Evolutionary conservation across 306 rosid genomes (phyloP).

Genomic region (Dalbergia oliveri): DNA sequence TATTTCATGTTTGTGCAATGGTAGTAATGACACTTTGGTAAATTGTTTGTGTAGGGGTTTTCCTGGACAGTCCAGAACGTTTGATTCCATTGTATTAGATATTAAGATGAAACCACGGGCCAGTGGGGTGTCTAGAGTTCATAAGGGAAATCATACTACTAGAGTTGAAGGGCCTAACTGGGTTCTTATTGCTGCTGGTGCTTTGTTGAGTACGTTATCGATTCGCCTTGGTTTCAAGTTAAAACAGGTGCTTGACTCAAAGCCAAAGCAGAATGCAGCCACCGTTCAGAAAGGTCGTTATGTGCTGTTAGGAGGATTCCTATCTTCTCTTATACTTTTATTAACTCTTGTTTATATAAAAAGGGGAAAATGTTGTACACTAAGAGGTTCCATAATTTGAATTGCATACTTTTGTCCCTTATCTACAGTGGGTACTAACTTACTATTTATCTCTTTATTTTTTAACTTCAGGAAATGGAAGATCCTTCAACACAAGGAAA

Average conservation of each 20-base stretch:
- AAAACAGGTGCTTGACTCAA: constrained; percentile 81
- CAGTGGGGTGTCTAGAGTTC: constrained; percentile 65
- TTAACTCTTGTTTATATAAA: not conserved
- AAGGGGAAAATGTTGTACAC: not conserved
- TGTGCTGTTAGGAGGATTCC: constrained; percentile 23
- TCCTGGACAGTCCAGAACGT: constrained; percentile 53
- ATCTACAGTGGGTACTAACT: constrained; percentile 43
- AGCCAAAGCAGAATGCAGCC: constrained; percentile 64
- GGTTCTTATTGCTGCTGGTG: constrained; percentile 94
- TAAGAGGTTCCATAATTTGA: constrained; percentile 30
- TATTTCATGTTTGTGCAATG: not conserved
- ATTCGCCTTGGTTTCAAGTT: constrained; percentile 89
- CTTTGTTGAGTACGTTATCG: constrained; percentile 83
- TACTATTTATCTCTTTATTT: not conserved
- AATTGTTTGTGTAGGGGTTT: constrained; percentile 56
- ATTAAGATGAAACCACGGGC: constrained; percentile 74
- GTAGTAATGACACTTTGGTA: constrained; percentile 9
- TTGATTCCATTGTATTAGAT: constrained; percentile 44
- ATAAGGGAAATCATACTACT: constrained; percentile 54
- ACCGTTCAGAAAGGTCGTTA: constrained; percentile 49
- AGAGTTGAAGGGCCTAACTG: constrained; percentile 78
- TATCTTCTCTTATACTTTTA: not conserved
- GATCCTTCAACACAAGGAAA: constrained; percentile 63
- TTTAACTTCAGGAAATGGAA: constrained; percentile 66
- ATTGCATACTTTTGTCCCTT: not conserved